Evolutionary conservation across 2,329 filamentous ascomycete genomes (phyloP), one percentile per base, ranked within the genome.

Genomic region (Lecanosticta acicola): DNA sequence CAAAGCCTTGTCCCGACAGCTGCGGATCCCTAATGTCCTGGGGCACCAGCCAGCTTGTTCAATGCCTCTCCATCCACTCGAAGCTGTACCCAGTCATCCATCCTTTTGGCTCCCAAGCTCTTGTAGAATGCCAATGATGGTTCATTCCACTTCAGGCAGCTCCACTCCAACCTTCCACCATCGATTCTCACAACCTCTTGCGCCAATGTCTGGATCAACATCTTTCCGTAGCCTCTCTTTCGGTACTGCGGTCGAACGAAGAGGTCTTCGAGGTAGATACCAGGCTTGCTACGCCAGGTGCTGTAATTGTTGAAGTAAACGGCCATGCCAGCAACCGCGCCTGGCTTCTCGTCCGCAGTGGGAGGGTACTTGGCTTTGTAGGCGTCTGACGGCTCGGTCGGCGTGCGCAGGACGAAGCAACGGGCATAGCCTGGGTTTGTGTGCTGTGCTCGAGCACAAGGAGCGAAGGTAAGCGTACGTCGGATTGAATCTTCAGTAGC

Each of bases 271-370:
- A 97, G 81, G 67, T 94, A 95, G 61, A 98, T 85, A 2, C 91
- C 91, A 0, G 90, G 81, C 37, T 79, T 79, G n/a, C 85, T 80
- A 7, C 85, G 80, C 93, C 93, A 97, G 0, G 91, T 96, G 62
- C 83, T 88, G 70, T 95, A 97, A 70, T 91, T 97, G 75, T 91
- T 89, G 67, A 94, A 97, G 71, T 89, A 96, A 33, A 96, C 70
- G 1, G 89, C 89, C 78, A 96, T 87, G 39, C 85, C 88, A 0
- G 80, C 85, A 66, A 79, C 62, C 38, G 24, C 66, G 55, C 41
- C 54, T 32, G 46, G 60, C 51, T 49, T 55, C 66, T 32, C 69
- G 62, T 26, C 43, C 3, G 36, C 33, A 8, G 24, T 10, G 17
- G 35, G 17, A 21, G 45, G 42, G 18, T 42, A 17, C 17, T 24